A percentile compares a stretch with the other conserved stretches of the same genome.
These are phyloP conservation scores for Clavispora fructus DNA, from an alignment of 805 yeast genomes.

Conservation along the genomic window DNA sequence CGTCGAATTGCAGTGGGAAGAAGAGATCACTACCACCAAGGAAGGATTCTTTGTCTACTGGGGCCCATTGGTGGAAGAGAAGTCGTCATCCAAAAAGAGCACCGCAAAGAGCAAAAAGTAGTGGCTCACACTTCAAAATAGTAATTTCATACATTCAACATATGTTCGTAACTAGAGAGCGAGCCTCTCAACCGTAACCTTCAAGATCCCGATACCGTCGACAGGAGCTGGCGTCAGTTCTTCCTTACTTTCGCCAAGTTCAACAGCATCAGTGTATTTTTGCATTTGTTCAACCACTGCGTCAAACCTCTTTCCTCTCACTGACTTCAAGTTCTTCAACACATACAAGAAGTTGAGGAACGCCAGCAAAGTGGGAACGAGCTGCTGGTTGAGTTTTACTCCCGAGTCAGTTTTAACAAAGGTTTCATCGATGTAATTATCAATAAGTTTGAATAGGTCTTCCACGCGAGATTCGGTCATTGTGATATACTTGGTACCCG, in stretches of 20 bases:
- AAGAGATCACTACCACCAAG: constrained; percentile 83
- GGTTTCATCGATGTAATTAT: constrained; percentile 31
- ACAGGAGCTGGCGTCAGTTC: constrained; percentile 14
- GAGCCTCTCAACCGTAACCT: constrained; percentile 32
- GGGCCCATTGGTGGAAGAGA: constrained; percentile 75
- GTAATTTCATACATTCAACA: neutral
- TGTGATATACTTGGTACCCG: constrained; percentile 34
- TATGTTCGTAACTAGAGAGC: neutral
- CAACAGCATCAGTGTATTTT: constrained; percentile 12
- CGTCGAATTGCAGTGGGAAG: constrained; percentile 87
- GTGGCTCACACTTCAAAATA: neutral
- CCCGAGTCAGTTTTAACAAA: constrained; percentile 20
- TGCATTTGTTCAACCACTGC: constrained; percentile 12
- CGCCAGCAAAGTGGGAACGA: constrained; percentile 45
- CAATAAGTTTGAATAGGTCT: constrained; percentile 40
- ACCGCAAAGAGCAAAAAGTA: constrained; percentile 22
- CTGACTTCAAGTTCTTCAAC: constrained; percentile 19
- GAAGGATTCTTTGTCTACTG: constrained; percentile 95
- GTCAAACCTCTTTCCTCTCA: constrained; percentile 12
- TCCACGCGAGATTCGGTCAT: constrained; percentile 39
- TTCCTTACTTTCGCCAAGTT: constrained; percentile 15
- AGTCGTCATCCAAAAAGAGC: constrained; percentile 24
- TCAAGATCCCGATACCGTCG: constrained; percentile 31
- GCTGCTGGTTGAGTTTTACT: constrained; percentile 16
- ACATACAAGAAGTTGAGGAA: constrained; percentile 50